phyloP scores from a whole-genome alignment of 441 rosid species.

The California macrophylla region DNA sequence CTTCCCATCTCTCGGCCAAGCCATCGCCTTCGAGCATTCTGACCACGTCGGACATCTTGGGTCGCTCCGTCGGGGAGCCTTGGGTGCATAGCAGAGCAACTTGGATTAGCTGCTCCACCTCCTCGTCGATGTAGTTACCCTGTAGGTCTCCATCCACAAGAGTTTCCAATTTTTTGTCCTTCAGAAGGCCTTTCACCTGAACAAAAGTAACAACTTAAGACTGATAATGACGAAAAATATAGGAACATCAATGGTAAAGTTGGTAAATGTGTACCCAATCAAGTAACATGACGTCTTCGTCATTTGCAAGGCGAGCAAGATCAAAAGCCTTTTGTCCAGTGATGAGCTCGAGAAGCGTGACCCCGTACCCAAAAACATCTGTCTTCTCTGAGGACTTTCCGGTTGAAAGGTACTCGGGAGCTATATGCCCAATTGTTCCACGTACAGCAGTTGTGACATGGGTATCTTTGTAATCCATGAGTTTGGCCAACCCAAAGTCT shows the following conservation, averaged over 20 bases:
- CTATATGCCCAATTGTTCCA: slow-evolving; percentile 15
- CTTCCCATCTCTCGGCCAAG: slow-evolving; percentile 17
- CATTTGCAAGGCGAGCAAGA: slow-evolving; percentile 15
- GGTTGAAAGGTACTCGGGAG: slow-evolving; percentile 10
- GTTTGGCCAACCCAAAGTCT: slow-evolving; percentile 14
- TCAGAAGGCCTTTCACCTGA: slow-evolving; percentile 15
- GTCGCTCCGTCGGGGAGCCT: slow-evolving; percentile 9
- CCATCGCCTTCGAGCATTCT: slow-evolving; percentile 15
- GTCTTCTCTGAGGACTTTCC: slow-evolving; percentile 13
- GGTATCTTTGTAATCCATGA: slow-evolving; percentile 14
- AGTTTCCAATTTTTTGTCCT: slow-evolving; percentile 9
- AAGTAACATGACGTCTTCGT: slow-evolving; percentile 15
- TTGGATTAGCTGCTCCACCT: slow-evolving; percentile 16
- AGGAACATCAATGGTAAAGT: not conserved
- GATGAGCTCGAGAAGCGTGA: slow-evolving; percentile 15
- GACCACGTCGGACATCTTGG: slow-evolving; percentile 14
- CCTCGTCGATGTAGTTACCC: slow-evolving; percentile 9
- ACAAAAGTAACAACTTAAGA: not conserved
- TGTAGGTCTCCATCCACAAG: slow-evolving; percentile 10
- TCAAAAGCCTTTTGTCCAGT: slow-evolving; percentile 17
- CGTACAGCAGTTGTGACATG: slow-evolving; percentile 13
- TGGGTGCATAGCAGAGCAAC: slow-evolving; percentile 13
- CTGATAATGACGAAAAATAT: too few relatives aligned
- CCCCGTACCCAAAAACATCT: slow-evolving; percentile 14
- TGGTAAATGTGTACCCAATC: slow-evolving; percentile 13